These are phyloP conservation scores for Boletales sp. DNA, from an alignment of 768 basidiomycete species.

Conservation along the genomic window DNA sequence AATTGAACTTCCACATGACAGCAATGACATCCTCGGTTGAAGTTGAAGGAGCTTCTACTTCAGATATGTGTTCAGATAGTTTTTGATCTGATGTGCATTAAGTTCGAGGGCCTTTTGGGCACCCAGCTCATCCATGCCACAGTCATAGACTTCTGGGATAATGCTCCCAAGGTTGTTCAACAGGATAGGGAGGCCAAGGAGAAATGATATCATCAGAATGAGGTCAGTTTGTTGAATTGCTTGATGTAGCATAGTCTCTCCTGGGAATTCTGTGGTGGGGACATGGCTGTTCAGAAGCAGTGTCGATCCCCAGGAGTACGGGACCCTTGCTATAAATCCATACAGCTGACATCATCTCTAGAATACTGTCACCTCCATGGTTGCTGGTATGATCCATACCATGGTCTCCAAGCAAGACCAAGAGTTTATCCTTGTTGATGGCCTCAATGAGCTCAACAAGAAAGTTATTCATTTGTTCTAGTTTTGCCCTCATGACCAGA, in stretches of 20 bases:
- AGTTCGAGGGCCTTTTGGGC: constrained; percentile 60
- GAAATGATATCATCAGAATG: constrained; percentile 80
- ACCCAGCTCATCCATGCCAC: constrained; percentile 29
- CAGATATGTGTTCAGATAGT: constrained; percentile 78
- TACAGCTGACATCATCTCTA: constrained; percentile 80
- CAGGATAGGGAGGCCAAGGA: constrained; percentile 90
- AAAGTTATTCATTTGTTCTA: constrained; percentile 84
- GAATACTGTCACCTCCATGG: constrained; percentile 86
- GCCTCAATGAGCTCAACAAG: constrained; percentile 65
- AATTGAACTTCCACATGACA: constrained; percentile 23
- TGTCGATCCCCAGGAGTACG: constrained; percentile 37
- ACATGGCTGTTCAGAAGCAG: constrained; percentile 50
- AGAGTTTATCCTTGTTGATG: constrained; percentile 80
- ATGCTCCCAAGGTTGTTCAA: constrained; percentile 92
- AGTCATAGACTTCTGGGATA: constrained; percentile 88
- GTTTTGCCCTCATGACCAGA: constrained; percentile 78
- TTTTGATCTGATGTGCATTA: constrained; percentile 72
- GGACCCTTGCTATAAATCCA: constrained; percentile 90
- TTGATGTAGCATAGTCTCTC: constrained; percentile 49
- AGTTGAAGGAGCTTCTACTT: constrained; percentile 18
- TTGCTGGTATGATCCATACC: constrained; percentile 96
- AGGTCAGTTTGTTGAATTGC: constrained; percentile 91
- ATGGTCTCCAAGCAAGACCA: constrained; percentile 93
- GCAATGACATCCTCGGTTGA: constrained; percentile 20
- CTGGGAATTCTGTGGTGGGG: constrained; percentile 58